Base-by-base conservation (phyloP, 306 rosid genomes). In the Dalbergia cultrata region DNA sequence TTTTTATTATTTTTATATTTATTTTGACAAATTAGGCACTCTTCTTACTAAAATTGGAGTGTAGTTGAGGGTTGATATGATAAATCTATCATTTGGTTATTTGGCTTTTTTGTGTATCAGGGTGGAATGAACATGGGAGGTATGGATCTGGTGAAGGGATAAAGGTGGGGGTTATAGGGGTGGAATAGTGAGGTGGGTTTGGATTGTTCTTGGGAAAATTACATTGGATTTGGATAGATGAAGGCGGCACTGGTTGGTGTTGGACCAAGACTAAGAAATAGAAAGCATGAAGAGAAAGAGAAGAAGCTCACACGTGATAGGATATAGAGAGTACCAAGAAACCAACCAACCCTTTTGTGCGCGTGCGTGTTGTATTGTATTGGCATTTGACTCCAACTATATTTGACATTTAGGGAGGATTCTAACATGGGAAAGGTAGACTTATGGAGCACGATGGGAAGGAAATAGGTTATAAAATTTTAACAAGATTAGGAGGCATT, bases 131-230 rank as follows among this genome's bases (percentile, higher is more conserved):
- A 54, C 10, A 80, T 71, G 70, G 43, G 18, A 47, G 72, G 41
- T 8, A 37, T 76, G 93, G 97, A 92, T 92, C 97, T 90, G 91
- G 43, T 45, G 22, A 9, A 13, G 35, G 18, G 67, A 72, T 13
- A 26, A 8, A 67, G 64, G 49, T 70, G 45, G 78, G 75, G 78
- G 84, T 65, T 43, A n/a, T 71, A 22, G 50, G 79, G 85, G 82
- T 12, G 60, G 80, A 86, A 90, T 74, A 78, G 17, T 13, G 53
- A 85, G 89, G 72, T 76, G 89, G 84, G 91, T 57, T 57, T 56
- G 70, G 86, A 41, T 74, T 44, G 22, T 43, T 72, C 52, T 84
- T n/a, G 39, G 72, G 64, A 76, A 80, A 86, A 82, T 74, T 81
- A 91, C 94, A 89, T 87, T 69, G 69, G 85, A 80, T 80, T 78